Percentiles rank a stretch among this genome's conserved stretches.
phyloP scores from a whole-genome alignment of 2,329 filamentous ascomycete genomes.

The Piedraia hortae region DNA sequence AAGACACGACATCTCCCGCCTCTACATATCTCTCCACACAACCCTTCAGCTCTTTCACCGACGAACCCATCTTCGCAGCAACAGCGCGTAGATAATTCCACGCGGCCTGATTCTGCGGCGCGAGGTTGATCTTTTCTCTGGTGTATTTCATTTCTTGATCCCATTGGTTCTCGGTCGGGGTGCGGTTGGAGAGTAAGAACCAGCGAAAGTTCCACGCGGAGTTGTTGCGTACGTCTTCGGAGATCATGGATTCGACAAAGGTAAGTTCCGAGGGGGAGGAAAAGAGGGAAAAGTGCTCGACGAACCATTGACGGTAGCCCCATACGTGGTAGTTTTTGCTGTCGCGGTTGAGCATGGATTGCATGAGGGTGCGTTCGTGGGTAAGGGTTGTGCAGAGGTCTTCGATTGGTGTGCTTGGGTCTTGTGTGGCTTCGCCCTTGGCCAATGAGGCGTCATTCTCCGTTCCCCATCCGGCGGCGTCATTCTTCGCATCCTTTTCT shows the following conservation, averaged over 20 bases:
- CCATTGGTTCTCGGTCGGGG: conserved; percentile 10
- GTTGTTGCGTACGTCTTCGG: conserved; percentile 74
- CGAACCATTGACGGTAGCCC: conserved; percentile 65
- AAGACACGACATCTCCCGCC: conserved; percentile 26
- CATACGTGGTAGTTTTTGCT: conserved; percentile 98
- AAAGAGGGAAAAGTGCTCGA: conserved; percentile 34
- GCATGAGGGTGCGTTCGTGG: conserved; percentile 45
- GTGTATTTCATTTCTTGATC: conserved; percentile 26
- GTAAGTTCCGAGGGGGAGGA: conserved; percentile 28
- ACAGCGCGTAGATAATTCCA: conserved; percentile 81
- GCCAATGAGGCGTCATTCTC: not conserved
- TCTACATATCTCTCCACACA: conserved; percentile 28
- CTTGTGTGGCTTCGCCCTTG: too few species aligned
- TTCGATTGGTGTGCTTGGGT: too few species aligned
- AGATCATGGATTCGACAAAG: conserved; percentile 44
- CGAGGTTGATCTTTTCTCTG: conserved; percentile 41
- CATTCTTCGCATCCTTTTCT: too few species aligned
- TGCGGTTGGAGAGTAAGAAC: conserved; percentile 55
- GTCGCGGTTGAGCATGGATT: conserved; percentile 55
- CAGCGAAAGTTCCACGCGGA: conserved; percentile 94
- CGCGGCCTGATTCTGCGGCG: conserved; percentile 78
- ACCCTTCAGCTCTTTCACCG: conserved; percentile 21
- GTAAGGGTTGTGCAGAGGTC: conserved; percentile 1
- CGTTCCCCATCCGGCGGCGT: too few species aligned
- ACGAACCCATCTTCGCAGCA: conserved; percentile 33